Evolutionary conservation across 495 filamentous ascomycete species (phyloP), one percentile per base, ranked within the genome.

Genomic region (Penicillium salamii): DNA sequence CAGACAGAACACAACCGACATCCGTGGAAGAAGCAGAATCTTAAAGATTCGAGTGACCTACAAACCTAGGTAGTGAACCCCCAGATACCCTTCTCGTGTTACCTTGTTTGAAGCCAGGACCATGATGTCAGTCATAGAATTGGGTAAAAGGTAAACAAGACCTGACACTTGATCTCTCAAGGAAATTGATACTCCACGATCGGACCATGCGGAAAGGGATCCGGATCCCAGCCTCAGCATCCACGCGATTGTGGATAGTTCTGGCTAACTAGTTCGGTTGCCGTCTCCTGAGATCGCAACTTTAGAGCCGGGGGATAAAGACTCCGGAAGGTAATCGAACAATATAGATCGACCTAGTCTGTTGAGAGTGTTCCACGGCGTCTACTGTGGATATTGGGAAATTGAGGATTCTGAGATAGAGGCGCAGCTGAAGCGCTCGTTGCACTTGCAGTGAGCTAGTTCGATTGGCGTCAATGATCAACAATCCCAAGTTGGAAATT

Each of bases 181-280:
- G 32, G 19, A 11, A 32, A 34, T 24, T 32, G 26, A 38, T 31
- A 24, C 45, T 39, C 45, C 45, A 47, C 36, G 34, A 39, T 47
- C 46, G 35, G 46, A 40, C 26, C 34, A 46, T 12, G 26, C 46
- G 46, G 46, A 48, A 48, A 40, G 19, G 46, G 24, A 40, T 31
- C 46, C 46, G 46, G 23, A 17, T 39, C 20, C 36, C 29, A 40
- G 46, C 26, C 26, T 33, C 46, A 48, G 3, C 7, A n/a, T n/a
- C n/a, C n/a, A n/a, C n/a, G n/a, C n/a, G n/a, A n/a, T 38, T 39
- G 24, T 48, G 46, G 44, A 40, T 29, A 31, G 26, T 29, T 46
- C 43, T 46, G 29, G 5, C 7, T 32, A 13, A 12, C 29, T 12
- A 12, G 29, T 11, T 13, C 12, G 12, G 29, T 32, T 13, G 29